Evolutionary conservation across 2,329 filamentous ascomycete genomes (phyloP), one percentile per base, ranked within the genome.

Genomic region (Penicillium polonicum): DNA sequence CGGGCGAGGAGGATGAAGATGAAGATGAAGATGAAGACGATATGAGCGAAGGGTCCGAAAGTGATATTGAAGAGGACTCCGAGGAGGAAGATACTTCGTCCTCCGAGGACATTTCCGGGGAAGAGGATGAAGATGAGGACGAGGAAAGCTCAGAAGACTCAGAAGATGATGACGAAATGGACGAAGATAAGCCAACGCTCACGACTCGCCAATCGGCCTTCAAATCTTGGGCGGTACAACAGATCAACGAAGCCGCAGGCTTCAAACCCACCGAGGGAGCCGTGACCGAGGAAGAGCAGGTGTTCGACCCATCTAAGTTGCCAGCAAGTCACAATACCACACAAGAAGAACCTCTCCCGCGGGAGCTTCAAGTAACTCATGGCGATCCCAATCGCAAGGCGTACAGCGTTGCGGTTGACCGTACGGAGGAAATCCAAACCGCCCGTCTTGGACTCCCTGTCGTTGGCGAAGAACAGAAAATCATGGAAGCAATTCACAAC

Each of bases 401-500:
- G 0, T 92, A 86, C 71, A 88, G 87, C 60, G 88, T 97, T 1
- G 74, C 84, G 1, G 87, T 97, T 2, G 78, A 84, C 39, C 85
- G 94, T 57, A 78, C 84, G 0, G 78, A 86, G 5, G 87, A 89
- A 19, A 89, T 97, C 23, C 91, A 97, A 71, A 84, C 88, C 48
- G 85, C 88, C 12, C 86, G 94, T 13, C 74, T 95, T 46, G 85
- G 89, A 55, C 82, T 99, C 17, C 94, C 94, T 0, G 90, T 99
- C 1, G 91, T 97, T 2, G 90, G 90, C 2, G 92, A 97, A 73
- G 94, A 99, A 74, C 94, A 99, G 71, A 92, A 89, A 68, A 92
- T 99, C 31, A 97, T 99, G 92, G 94, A 99, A 75, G 92, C 92
- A 1, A 91, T 99, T 48, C 89, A 97, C 74, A 93, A 93, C 71